phyloP scores from a whole-genome alignment of 257 asterid species.

The Salvia splendens region DNA sequence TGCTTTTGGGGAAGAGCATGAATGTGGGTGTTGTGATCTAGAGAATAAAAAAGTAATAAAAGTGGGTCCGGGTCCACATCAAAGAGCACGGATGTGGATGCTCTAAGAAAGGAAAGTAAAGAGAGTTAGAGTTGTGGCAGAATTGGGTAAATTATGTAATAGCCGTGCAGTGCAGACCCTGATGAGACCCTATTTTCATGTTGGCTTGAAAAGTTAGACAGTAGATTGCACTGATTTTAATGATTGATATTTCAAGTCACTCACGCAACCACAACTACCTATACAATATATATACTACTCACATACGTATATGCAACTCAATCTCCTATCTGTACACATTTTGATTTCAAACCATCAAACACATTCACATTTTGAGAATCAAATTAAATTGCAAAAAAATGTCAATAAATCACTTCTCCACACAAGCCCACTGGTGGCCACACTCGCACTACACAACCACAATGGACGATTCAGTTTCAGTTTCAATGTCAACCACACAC shows the following conservation, averaged over 20 bases:
- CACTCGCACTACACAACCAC: conserved; percentile 16
- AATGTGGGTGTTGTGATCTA: no score
- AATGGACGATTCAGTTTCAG: conserved; percentile 33
- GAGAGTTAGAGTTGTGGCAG: conserved; percentile 25
- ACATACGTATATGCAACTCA: neutral
- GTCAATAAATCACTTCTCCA: conserved; percentile 66
- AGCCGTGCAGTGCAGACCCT: conserved; percentile 23
- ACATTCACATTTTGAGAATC: conserved; percentile 3
- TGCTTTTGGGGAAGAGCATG: no score
- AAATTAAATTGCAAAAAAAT: conserved; percentile 12
- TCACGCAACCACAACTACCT: conserved; percentile 73
- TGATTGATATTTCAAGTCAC: conserved; percentile 56
- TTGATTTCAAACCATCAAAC: neutral
- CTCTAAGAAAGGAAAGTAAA: no score
- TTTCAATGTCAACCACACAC: conserved; percentile 37
- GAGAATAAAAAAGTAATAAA: no score
- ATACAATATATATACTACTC: neutral
- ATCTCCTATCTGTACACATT: neutral
- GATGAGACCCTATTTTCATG: conserved; percentile 41
- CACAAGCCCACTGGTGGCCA: conserved; percentile 61
- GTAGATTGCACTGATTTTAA: conserved; percentile 62
- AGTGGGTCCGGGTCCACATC: no score
- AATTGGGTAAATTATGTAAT: conserved; percentile 19
- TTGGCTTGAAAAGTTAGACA: conserved; percentile 40
- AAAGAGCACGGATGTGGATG: no score